Conservation (phyloP, 2,329 filamentous ascomycete genomes). For the Mariannaea elegans region DNA sequence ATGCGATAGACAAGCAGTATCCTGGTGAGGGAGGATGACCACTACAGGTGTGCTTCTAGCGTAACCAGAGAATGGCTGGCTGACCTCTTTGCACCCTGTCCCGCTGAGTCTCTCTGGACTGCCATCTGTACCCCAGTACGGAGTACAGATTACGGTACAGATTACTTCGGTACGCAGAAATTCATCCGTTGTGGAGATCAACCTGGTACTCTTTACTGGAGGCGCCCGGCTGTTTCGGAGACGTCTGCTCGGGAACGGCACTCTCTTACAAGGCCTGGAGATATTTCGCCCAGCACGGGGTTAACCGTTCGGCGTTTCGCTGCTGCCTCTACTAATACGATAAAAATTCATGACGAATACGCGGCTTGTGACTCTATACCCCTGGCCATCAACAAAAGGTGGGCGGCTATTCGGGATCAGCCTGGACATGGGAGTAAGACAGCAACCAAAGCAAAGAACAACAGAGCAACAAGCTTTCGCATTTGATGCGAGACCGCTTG, state of each 20-base stretch:
- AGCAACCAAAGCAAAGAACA: background rate
- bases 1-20: conserved; percentile 3
- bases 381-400: background rate
- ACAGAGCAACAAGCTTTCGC: background rate
- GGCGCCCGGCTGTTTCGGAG: conserved; percentile 37
- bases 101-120: no score
- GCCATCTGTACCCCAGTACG: no score
- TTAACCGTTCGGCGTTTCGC: background rate
- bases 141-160: no score
- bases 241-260: conserved; percentile 20
- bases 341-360: background rate
- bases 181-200: background rate
- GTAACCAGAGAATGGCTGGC: background rate
- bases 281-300: conserved; percentile 2
- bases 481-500: background rate
- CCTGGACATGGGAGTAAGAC: conserved; percentile 3
- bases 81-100: background rate
- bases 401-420: conserved; percentile 11
- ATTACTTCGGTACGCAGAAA: no score
- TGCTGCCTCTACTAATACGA: background rate
- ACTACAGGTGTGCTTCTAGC: background rate
- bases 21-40: background rate
- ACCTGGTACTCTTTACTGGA: conserved; percentile 10
- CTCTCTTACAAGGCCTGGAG: conserved; percentile 22
- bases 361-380: background rate